These are phyloP conservation scores for Xylariaceae sp. DNA, from an alignment of 2,329 filamentous ascomycete genomes.

Conservation along the genomic window DNA sequence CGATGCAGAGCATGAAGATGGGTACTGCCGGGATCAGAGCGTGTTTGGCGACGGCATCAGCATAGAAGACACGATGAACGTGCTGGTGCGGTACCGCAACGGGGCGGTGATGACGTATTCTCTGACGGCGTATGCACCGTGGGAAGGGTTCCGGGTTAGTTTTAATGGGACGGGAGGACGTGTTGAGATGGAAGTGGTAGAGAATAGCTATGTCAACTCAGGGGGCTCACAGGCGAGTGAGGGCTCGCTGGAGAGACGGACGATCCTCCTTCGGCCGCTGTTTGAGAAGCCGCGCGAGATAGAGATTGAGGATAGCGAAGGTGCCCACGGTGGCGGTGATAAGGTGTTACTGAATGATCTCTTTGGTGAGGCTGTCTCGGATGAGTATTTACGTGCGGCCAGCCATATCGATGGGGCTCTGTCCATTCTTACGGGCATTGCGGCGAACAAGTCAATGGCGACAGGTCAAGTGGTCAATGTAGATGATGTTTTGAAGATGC, in stretches of 20 bases:
- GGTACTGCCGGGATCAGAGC: slow-evolving; percentile 58
- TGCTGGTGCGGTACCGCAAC: slow-evolving; percentile 54
- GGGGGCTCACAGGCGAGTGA: slow-evolving; percentile 55
- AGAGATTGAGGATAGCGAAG: slow-evolving; percentile 47
- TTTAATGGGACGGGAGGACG: slow-evolving; percentile 58
- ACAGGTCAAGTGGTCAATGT: slow-evolving; percentile 55
- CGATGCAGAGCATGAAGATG: slow-evolving; percentile 60
- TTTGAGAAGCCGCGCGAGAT: slow-evolving; percentile 56
- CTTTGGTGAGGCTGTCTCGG: slow-evolving; percentile 50
- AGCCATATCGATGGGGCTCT: slow-evolving; percentile 56
- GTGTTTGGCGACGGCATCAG: slow-evolving; percentile 61
- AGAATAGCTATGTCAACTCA: slow-evolving; percentile 59
- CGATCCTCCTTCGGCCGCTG: slow-evolving; percentile 47
- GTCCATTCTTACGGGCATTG: slow-evolving; percentile 57
- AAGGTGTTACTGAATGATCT: slow-evolving; percentile 53
- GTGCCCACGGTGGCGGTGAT: slow-evolving; percentile 59
- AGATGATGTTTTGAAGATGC: slow-evolving; percentile 44
- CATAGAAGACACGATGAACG: slow-evolving; percentile 61
- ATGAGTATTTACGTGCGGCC: slow-evolving; percentile 52
- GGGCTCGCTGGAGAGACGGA: slow-evolving; percentile 47
- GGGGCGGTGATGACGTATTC: slow-evolving; percentile 57
- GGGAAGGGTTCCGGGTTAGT: slow-evolving; percentile 56
- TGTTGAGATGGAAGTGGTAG: slow-evolving; percentile 58
- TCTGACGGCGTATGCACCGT: slow-evolving; percentile 57
- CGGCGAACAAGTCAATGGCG: slow-evolving; percentile 54